Conservation (phyloP, 306 rosid genomes). For the Fragaria iinumae region DNA sequence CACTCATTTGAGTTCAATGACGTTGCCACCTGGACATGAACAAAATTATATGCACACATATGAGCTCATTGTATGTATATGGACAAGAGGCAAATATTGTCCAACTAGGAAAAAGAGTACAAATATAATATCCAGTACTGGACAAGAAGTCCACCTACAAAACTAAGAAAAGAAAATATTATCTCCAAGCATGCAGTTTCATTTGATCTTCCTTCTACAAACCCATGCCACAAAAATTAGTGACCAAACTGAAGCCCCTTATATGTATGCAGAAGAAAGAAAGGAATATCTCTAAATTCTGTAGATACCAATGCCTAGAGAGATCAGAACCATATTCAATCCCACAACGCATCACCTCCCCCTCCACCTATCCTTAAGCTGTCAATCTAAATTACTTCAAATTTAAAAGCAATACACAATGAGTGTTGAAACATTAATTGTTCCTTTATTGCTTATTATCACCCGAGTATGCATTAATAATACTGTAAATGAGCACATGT, state of each 20-base stretch:
- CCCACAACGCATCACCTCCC: neutral
- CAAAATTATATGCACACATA: neutral
- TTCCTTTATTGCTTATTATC: neutral
- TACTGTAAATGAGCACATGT: neutral
- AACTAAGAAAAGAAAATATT: neutral
- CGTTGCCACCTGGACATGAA: conserved; percentile 67
- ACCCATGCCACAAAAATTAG: neutral
- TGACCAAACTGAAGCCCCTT: neutral
- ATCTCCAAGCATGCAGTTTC: neutral
- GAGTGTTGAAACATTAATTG: neutral
- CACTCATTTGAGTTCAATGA: conserved; percentile 84
- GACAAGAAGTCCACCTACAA: neutral
- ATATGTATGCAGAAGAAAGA: neutral
- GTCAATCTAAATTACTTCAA: neutral
- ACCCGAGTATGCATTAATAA: neutral
- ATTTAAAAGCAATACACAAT: neutral
- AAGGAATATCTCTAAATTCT: neutral
- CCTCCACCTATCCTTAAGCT: neutral
- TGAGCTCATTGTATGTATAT: neutral
- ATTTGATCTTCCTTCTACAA: neutral
- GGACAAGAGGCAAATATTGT: neutral
- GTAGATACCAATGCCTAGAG: neutral
- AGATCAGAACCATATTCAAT: neutral
- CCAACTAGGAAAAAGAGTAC: neutral
- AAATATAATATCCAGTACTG: neutral